phyloP scores from a whole-genome alignment of 306 rosid genomes.

The Fragaria iinumae region DNA sequence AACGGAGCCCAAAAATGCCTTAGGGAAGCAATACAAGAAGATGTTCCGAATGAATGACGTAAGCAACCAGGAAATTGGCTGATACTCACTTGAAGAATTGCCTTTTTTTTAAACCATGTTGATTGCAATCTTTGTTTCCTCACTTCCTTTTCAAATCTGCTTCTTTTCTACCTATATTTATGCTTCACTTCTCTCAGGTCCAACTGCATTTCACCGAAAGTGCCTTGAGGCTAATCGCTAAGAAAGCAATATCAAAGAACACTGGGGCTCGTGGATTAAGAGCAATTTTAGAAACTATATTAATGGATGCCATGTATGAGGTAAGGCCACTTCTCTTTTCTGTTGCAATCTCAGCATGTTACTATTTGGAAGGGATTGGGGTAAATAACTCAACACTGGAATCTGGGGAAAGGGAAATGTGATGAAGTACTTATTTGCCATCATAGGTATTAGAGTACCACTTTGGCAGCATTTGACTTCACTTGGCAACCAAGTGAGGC shows the following conservation, averaged over 20 bases:
- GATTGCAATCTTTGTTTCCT: conserved; percentile 1
- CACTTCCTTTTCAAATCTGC: conserved; percentile 17
- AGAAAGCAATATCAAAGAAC: conserved; percentile 79
- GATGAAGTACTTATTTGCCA: background rate
- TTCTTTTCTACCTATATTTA: conserved; percentile 23
- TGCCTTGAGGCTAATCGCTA: conserved; percentile 71
- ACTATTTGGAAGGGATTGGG: background rate
- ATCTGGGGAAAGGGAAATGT: background rate
- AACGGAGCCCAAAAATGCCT: conserved; percentile 91
- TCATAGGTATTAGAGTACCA: background rate
- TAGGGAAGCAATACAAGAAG: conserved; percentile 95
- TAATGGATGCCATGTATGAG: conserved; percentile 98
- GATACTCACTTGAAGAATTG: background rate
- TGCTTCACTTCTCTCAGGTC: conserved; percentile 55
- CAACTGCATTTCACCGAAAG: conserved; percentile 68
- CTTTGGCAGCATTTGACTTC: background rate
- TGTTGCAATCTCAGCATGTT: conserved; percentile 6
- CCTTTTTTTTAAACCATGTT: background rate
- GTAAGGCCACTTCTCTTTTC: conserved; percentile 39
- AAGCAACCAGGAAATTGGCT: conserved; percentile 37
- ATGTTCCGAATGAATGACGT: conserved; percentile 94
- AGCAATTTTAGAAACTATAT: conserved; percentile 68
- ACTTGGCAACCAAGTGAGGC: background rate
- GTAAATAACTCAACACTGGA: background rate
- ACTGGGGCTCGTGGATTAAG: conserved; percentile 92